Base-by-base conservation (phyloP, 768 basidiomycete genomes). In the Pisolithus albus region DNA sequence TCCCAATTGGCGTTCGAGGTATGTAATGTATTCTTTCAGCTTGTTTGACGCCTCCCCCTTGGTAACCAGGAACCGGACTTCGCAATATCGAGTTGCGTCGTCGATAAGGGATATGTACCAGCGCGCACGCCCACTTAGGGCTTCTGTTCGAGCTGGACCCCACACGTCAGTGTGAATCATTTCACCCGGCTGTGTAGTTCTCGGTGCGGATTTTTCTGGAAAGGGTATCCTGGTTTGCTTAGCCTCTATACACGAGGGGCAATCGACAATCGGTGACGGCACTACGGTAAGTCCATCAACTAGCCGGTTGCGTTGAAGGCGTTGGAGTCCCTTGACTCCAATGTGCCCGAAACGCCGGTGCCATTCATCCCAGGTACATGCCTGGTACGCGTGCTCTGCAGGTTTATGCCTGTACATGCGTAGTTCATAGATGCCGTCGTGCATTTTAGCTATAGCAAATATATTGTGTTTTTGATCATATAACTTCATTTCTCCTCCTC, bases 31-130 rank as follows among this genome's bases (percentile, higher is more conserved):
- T 23, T 23, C 21, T 23, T 23, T 69, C 0, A 70, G 39, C 55
- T 43, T 0, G 57, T 57, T 1, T 57, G 49, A 0, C 4, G 57
- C 58, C 0, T 61, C 57, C 1, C 50, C 50, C 21, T 71, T 70
- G 10, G 58, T 45, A 1, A 46, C 42, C 1, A 70, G 49, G 50
- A 63, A 70, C 2, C 54, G 47, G 1, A 50, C 56, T 0, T 49
- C 52, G 7, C 13, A 21, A 10, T 37, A 21, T 2, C 34, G 4
- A 13, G n/a, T 41, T n/a, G 26, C n/a, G 16, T 62, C 58, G 47
- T 70, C 64, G 0, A 56, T 59, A 0, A 63, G 48, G 0, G 60
- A 23, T 51, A 71, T 61, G 46, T 67, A 40, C 39, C 39, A 57
- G 36, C 70, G 67, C 0, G 19, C 11, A 0, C 53, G 50, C 0